phyloP scores from a whole-genome alignment of 2,329 filamentous ascomycete species.

The Tolypocladium amazonense region DNA sequence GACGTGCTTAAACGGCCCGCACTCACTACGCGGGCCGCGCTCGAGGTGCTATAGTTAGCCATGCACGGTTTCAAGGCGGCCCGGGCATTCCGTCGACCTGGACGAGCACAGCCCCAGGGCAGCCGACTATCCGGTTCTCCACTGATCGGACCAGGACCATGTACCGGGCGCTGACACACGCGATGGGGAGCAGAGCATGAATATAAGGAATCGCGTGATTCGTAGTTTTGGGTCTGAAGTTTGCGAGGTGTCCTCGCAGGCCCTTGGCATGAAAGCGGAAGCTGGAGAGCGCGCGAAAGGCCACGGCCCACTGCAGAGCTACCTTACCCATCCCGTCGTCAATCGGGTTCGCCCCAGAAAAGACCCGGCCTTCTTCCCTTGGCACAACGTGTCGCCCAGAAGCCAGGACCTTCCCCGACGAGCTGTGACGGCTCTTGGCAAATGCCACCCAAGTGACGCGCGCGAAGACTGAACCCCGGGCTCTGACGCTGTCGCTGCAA shows the following conservation, averaged over 20 bases:
- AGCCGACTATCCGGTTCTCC: neutral
- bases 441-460: neutral
- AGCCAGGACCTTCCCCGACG: neutral
- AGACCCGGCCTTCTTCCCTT: conserved; percentile 4
- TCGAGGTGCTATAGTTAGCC: too few species aligned
- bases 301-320: too few species aligned
- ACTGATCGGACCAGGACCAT: neutral
- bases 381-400: neutral
- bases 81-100: neutral
- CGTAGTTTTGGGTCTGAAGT: neutral
- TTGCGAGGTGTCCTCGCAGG: neutral
- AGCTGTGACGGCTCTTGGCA: neutral
- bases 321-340: neutral
- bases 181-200: neutral
- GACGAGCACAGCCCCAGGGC: neutral
- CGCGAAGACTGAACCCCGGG: neutral
- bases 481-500: neutral
- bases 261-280: neutral
- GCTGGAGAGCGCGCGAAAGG: neutral
- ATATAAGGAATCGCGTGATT: neutral
- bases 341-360: neutral
- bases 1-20: neutral
- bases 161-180: neutral
- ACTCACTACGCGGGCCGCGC: neutral
- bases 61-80: neutral